These are phyloP conservation scores for Pholiota microspora DNA, from an alignment of 768 basidiomycete species.

Conservation along the genomic window DNA sequence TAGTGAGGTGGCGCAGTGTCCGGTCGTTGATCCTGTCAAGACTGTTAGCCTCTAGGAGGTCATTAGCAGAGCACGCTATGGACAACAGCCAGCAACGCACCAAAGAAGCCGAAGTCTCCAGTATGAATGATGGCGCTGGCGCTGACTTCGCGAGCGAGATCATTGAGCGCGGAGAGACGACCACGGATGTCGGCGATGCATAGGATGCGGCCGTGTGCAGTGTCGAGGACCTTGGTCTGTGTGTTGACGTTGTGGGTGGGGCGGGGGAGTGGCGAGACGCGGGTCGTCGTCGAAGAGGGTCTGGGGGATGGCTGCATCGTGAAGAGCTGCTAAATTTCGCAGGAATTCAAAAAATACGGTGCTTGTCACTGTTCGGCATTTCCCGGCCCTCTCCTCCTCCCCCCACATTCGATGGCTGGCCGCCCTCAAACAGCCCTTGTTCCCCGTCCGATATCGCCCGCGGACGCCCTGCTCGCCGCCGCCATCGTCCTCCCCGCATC, in stretches of 20 bases:
- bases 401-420: constrained; percentile 11
- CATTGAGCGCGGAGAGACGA: constrained; percentile 83
- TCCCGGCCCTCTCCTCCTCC: constrained; percentile 14
- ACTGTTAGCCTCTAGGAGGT: constrained; percentile 62
- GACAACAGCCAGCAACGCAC: constrained; percentile 35
- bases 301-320: constrained; percentile 30
- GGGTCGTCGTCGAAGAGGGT: constrained; percentile 56
- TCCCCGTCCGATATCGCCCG: constrained; percentile 23
- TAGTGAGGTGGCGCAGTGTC: constrained; percentile 91
- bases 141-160: constrained; percentile 83
- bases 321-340: background rate
- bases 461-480: constrained; percentile 44
- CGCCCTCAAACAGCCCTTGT: background rate
- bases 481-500: constrained; percentile 42
- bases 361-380: constrained; percentile 10
- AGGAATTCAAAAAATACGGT: constrained; percentile 7
- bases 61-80: constrained; percentile 1
- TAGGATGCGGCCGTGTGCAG: constrained; percentile 80
- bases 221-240: constrained; percentile 78
- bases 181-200: constrained; percentile 95
- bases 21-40: constrained; percentile 92
- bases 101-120: constrained; percentile 99
- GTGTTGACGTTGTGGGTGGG: constrained; percentile 52
- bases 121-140: constrained; percentile 95
- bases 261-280: constrained; percentile 53